phyloP scores from a whole-genome alignment of 1,284 basidiomycete genomes.

The Amylostereum areolatum region DNA sequence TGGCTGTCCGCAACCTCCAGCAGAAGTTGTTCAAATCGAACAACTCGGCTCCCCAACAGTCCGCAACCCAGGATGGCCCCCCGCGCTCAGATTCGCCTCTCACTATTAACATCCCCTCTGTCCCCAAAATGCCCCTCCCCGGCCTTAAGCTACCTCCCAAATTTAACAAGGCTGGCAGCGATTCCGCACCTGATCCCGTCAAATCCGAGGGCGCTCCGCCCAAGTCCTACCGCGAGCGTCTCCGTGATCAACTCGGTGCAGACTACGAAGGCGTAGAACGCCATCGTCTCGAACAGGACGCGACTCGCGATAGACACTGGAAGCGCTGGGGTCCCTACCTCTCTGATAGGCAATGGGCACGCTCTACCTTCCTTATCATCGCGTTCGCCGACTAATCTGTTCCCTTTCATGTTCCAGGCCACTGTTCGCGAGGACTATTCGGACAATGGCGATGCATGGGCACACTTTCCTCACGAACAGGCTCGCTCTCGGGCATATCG shows the following conservation, averaged over 20 bases:
- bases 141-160: slow-evolving; percentile 39
- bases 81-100: slow-evolving; percentile 41
- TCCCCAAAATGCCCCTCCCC: slow-evolving; percentile 21
- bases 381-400: background rate
- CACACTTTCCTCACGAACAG: slow-evolving; percentile 94
- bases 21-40: slow-evolving; percentile 66
- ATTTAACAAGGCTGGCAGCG: slow-evolving; percentile 30
- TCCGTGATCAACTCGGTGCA: slow-evolving; percentile 52
- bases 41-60: slow-evolving; percentile 10
- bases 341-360: slow-evolving; percentile 94
- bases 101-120: slow-evolving; percentile 76
- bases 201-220: slow-evolving; percentile 17
- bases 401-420: slow-evolving; percentile 48
- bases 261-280: slow-evolving; percentile 65
- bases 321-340: slow-evolving; percentile 98
- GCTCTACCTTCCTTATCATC: slow-evolving; percentile 21
- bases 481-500: slow-evolving; percentile 92
- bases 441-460: slow-evolving; percentile 94
- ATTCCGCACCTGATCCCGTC: slow-evolving; percentile 22
- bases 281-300: slow-evolving; percentile 69
- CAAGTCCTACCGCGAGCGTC: slow-evolving; percentile 47
- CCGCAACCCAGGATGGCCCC: slow-evolving; percentile 15
- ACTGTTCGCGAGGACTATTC: slow-evolving; percentile 99
- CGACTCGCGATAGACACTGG: slow-evolving; percentile 76
- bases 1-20: slow-evolving; percentile 59